These are phyloP conservation scores for Pholiota conissans DNA, from an alignment of 768 basidiomycete genomes.

Conservation along the genomic window DNA sequence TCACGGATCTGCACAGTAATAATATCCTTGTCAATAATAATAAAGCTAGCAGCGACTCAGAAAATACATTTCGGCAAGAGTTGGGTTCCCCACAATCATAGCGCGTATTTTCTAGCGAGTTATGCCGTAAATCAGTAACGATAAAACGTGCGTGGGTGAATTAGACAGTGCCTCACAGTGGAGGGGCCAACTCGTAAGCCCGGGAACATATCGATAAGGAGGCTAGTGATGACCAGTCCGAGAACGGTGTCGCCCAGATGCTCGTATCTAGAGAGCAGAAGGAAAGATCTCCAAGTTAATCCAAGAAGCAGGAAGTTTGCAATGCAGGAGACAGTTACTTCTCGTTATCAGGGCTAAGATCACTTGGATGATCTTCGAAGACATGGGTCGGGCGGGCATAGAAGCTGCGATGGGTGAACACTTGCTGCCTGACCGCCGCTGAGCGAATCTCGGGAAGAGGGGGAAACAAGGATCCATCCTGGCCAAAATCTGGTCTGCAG, in stretches of 20 bases:
- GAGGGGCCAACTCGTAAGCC: conserved; percentile 75
- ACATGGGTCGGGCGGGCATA: conserved; percentile 69
- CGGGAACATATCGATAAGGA: conserved; percentile 66
- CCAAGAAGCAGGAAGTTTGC: neutral
- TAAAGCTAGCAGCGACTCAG: conserved; percentile 2
- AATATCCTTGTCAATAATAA: neutral
- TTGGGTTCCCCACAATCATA: conserved; percentile 72
- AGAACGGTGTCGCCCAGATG: conserved; percentile 79
- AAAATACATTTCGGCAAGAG: conserved; percentile 67
- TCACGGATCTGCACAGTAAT: conserved; percentile 47
- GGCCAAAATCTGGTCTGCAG: conserved; percentile 44
- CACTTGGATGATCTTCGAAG: conserved; percentile 72
- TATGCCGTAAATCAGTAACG: conserved; percentile 6
- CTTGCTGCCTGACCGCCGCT: conserved; percentile 44
- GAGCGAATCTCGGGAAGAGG: conserved; percentile 57
- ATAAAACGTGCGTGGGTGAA: neutral
- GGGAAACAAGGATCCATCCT: conserved; percentile 47
- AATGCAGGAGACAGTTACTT: conserved; percentile 43
- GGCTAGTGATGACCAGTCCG: conserved; percentile 61
- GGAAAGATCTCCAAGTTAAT: neutral
- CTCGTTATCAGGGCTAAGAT: conserved; percentile 82
- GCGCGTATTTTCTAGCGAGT: conserved; percentile 71
- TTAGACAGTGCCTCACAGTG: conserved; percentile 48
- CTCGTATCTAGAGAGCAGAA: conserved; percentile 52
- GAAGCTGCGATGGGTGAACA: conserved; percentile 78